A percentile compares a stretch with the other conserved stretches of the same genome.
Evolutionary conservation across 805 yeast genomes (phyloP).

Genomic region (Yarrowia osloensis): DNA sequence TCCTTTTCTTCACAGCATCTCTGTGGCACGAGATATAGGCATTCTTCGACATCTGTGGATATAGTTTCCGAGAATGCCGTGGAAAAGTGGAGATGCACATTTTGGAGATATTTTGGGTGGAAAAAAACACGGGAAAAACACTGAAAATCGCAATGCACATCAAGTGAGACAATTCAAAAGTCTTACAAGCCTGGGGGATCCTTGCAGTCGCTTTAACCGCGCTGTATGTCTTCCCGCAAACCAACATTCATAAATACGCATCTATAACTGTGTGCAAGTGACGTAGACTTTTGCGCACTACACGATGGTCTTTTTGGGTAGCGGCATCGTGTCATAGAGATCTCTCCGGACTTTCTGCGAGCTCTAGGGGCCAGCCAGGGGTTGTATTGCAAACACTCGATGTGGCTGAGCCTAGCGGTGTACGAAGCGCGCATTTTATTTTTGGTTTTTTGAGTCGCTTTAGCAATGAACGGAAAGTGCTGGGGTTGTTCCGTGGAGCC

Average conservation of each 20-base stretch:
- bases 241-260: background rate
- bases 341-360: too few species aligned
- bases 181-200: background rate
- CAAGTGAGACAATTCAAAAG: background rate
- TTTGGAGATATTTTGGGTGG: background rate
- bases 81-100: background rate
- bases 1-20: background rate
- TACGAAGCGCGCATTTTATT: background rate
- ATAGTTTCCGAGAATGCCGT: background rate
- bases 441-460: background rate
- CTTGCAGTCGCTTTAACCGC: background rate
- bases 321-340: too few species aligned
- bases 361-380: too few species aligned
- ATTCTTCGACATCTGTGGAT: background rate
- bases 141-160: background rate
- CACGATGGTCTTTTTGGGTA: background rate
- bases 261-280: background rate
- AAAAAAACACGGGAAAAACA: background rate
- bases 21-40: background rate
- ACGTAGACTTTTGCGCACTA: background rate
- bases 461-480: background rate
- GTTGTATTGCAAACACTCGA: too few species aligned
- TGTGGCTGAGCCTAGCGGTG: too few species aligned
- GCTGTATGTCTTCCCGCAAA: background rate
- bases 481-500: background rate